Base-by-base conservation (phyloP, 306 rosid genomes). In the Albizia julibrissin region DNA sequence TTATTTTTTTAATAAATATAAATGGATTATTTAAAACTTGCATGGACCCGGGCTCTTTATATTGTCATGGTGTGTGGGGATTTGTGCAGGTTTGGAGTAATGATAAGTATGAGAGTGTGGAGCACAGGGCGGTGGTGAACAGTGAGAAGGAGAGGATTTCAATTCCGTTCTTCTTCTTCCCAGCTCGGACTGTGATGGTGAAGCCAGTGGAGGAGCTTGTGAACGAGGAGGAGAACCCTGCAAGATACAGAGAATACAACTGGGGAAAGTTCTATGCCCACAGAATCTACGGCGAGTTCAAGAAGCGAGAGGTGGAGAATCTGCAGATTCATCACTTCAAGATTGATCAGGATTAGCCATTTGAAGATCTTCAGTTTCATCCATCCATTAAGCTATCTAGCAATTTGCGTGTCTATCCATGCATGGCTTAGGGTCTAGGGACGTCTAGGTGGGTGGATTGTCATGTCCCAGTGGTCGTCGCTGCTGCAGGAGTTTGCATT, bases 51-150 rank as follows among this genome's bases (percentile, higher is more conserved):
- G 40, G 8, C 40, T 37, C 8, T 37, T 37, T 37, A 34, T 37
- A 37, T 37, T 37, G 8, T 6, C 8, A 37, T 1, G 40, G 6
- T 37, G 40, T 37, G 7, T 16, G 21, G 39, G 10, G 49, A 69
- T 69, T 42, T 19, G 50, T n/a, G 54, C 86, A 93, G 98, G 97
- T 91, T 44, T 94, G 97, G 97, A 93, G 89, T 81, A 93, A 91
- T 83, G 92, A 91, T 15, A 86, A 27, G 9, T 92, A 89, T 72
- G 89, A 91, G 64, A 91, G 93, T 76, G 90, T 84, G 56, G 95
- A 91, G 50, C 98, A 93, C 54, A 91, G 92, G 56, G 95, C 74
- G 69, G 50, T 83, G 73, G 89, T 91, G 43, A 89, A 92, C 85
- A 69, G 88, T 2, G 82, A 84, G 65, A 88, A 46, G 81, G 88